Percentiles rank a stretch among this genome's conserved stretches.
These are phyloP conservation scores for Lachancea waltii DNA, from an alignment of 805 yeast species.

Conservation along the genomic window DNA sequence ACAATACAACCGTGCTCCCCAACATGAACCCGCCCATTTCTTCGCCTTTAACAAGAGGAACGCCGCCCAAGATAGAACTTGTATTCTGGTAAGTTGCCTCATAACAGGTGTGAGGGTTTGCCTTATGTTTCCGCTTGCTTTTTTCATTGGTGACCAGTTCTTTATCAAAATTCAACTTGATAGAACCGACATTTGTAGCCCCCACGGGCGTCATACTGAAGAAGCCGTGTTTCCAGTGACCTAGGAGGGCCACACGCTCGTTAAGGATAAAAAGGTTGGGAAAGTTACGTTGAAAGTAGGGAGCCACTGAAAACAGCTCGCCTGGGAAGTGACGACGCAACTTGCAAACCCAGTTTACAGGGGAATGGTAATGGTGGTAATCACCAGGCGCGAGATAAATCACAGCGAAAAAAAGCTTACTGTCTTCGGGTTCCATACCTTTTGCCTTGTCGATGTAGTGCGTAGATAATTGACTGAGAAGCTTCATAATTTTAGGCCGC, in stretches of 20 bases:
- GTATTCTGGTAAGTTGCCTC: slow-evolving; percentile 90
- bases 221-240: slow-evolving; percentile 95
- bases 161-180: slow-evolving; percentile 84
- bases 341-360: slow-evolving; percentile 92
- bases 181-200: slow-evolving; percentile 97
- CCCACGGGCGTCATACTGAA: slow-evolving; percentile 99
- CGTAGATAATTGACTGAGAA: slow-evolving; percentile 30
- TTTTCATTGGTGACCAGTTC: slow-evolving; percentile 78
- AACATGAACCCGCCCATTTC: slow-evolving; percentile 96
- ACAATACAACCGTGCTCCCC: slow-evolving; percentile 94
- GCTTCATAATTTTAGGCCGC: slow-evolving; percentile 33
- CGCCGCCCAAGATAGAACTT: slow-evolving; percentile 69
- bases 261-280: slow-evolving; percentile 84
- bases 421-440: slow-evolving; percentile 36
- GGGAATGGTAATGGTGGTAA: slow-evolving; percentile 95
- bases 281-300: slow-evolving; percentile 84
- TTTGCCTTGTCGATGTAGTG: slow-evolving; percentile 14
- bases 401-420: slow-evolving; percentile 76
- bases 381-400: slow-evolving; percentile 97
- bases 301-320: slow-evolving; percentile 91
- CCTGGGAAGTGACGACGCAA: slow-evolving; percentile 93
- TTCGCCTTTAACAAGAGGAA: slow-evolving; percentile 83
- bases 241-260: slow-evolving; percentile 91
- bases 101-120: slow-evolving; percentile 74
- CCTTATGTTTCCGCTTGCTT: slow-evolving; percentile 36